These are phyloP conservation scores for Candolleomyces efflorescens DNA, from an alignment of 768 basidiomycete genomes.

Conservation along the genomic window DNA sequence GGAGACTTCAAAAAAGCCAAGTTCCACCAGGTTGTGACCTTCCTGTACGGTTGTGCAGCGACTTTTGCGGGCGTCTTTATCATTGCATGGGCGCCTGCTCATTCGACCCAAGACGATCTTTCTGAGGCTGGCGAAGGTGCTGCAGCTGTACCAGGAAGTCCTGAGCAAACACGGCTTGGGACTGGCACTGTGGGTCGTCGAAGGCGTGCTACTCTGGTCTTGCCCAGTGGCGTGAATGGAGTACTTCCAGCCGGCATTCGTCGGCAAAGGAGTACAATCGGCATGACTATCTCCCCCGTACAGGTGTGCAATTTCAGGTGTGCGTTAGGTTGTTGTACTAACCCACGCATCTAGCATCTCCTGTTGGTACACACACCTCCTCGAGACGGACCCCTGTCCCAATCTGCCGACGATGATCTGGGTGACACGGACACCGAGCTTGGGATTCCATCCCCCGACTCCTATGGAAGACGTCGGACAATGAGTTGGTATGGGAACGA, in stretches of 20 bases:
- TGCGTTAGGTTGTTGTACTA: slow-evolving; percentile 3
- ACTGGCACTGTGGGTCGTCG: slow-evolving; percentile 34
- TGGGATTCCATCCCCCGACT: slow-evolving; percentile 26
- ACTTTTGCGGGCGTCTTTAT: slow-evolving; percentile 89
- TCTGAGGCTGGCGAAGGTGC: slow-evolving; percentile 14
- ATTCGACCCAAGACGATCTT: slow-evolving; percentile 22
- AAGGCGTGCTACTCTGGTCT: slow-evolving; percentile 42
- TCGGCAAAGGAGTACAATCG: slow-evolving; percentile 51
- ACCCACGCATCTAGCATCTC: slow-evolving; percentile 42
- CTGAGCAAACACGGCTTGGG: slow-evolving; percentile 23
- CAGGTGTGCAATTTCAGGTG: slow-evolving; percentile 40
- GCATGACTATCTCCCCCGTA: slow-evolving; percentile 69
- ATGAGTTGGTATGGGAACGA: slow-evolving; percentile 41
- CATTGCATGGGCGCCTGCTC: slow-evolving; percentile 46
- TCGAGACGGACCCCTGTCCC: slow-evolving; percentile 32
- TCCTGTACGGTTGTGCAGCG: slow-evolving; percentile 83
- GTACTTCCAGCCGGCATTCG: slow-evolving; percentile 46
- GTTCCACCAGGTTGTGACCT: slow-evolving; percentile 80
- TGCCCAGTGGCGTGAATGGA: slow-evolving; percentile 37
- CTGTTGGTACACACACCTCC: slow-evolving; percentile 65
- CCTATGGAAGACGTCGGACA: slow-evolving; percentile 30
- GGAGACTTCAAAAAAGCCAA: slow-evolving; percentile 84
- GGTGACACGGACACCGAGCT: slow-evolving; percentile 25
- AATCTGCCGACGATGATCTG: slow-evolving; percentile 18
- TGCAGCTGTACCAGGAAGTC: slow-evolving; percentile 10